Evolutionary conservation across 1,139 yeast species (phyloP), one percentile per base, ranked within the genome.

Genomic region (Candida labiduridarum): DNA sequence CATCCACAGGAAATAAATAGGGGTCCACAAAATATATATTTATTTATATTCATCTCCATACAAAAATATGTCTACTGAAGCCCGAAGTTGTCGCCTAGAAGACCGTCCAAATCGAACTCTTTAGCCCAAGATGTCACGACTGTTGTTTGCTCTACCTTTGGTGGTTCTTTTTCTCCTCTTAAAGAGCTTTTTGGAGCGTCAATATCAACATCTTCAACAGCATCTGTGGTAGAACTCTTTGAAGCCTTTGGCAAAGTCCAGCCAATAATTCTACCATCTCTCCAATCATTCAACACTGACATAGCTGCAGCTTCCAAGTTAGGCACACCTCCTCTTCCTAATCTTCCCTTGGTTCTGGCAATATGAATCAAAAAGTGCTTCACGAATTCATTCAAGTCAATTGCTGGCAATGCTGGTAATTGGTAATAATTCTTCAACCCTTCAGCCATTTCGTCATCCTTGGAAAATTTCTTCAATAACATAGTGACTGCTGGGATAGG

Each of bases 321-420:
- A 48, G 99, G 97, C 51, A 94, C 72, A 63, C 99, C 99, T 44
- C 97, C 96, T 65, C 83, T 88, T 47, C 96, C 91, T 57, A 94
- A 78, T 68, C 98, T 83, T 49, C 99, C 99, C 69, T 89, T 85
- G 58, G 84, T 82, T 68, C 99, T 85, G 22, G 99, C 97, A 56
- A 94, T 85, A 62, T 91, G 97, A 55, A 95, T 92, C 65, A 95
- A 80, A 60, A 94, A 87, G 61, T 88, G 94, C 60, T 89, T 91
- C 30, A 86, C 78, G 63, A 85, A 87, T 54, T 86, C 89, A 45
- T 85, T 79, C 49, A 87, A 72, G 63, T 82, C 82, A 27, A 76
- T 62, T 52, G 82, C 76, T 45, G 96, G 89, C 50, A 92, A 71
- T n/a, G 97, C 81, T 18, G 98, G 98, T 41, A 94, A 65, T 51